Base-by-base conservation (phyloP, 176 grass and related monocot genomes). In the Tillandsia leiboldiana region DNA sequence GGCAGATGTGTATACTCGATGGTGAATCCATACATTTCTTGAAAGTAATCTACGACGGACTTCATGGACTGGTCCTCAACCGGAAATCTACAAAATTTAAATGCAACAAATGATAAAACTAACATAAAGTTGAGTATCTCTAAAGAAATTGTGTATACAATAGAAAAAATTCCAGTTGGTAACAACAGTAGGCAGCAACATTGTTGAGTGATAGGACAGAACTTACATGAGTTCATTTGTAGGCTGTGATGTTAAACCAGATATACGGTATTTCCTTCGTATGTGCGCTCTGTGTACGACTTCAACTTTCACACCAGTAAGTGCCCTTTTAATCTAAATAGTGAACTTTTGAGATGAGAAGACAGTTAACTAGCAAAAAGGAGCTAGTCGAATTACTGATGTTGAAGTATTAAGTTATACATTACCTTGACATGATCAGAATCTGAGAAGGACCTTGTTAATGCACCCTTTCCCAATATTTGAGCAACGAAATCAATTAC, bases 301-400 rank as follows among this genome's bases (percentile, higher is more conserved):
- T 75, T 89, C 86, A 76, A 94, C 24, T 71, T 64, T 89, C 27
- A 94, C 3, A 68, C 86, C 90, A 26, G 11, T 86, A 33, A 89
- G 80, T 2, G 57, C 76, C 53, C 28, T 86, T 76, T 83, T 86
- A 10, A 94, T 53, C 90, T 94, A 53, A 53, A 26, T 72, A 74
- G 64, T 8, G 8, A 57, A 61, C 22, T 23, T 61, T 61, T 18
- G 15, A 10, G 56, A 61, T 61, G 56, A 22, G 56, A 22, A 20
- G 15, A 61, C 9, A 14, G 4, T 61, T 18, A 61, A 61, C 17
- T 61, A 51, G 13, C 51, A 59, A 42, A 18, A 77, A 47, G 53
- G 50, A 63, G 15, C 11, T 14, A 48, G 9, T 71, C 70, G 23
- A 1, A 18, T 15, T 13, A 64, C 49, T 1, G 71, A 66, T 13